Base-by-base conservation (phyloP, 2,329 filamentous ascomycete genomes). In the Arachnomyces sp. region DNA sequence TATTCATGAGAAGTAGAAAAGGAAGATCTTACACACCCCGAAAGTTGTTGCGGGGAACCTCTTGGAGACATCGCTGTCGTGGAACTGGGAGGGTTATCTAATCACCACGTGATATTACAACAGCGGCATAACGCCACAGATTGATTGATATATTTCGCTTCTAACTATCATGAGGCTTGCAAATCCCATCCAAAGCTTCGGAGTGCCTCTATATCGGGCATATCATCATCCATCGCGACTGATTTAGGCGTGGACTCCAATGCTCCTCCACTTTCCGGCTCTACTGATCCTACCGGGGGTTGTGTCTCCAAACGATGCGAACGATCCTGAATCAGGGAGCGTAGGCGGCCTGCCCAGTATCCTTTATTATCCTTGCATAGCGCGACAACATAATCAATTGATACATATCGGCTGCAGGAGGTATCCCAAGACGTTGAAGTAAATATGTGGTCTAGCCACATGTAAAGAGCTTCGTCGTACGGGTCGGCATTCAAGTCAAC, bases 391-490 rank as follows among this genome's bases (percentile, higher is more conserved):
- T 66, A 64, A 7, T 48, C 53, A 29, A 53, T 45, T 3, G 61
- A 57, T 11, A 62, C 49, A 38, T 43, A 44, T 12, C 51, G 42
- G 20, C 43, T 49, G 25, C 55, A 50, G 28, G 55, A 45, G 20
- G 47, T 47, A 8, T 49, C 49, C 67, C 66, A 72, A 2, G 54
- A 50, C 3, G 55, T 37, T 8, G 62, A 62, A 4, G 54, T 54
- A 17, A 73, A 48, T 7, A 76, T 57, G 49, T 74, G 70, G 7
- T 64, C 48, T 17, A 73, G 48, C 74, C 74, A 77, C 28, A 64
- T 54, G 44, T 61, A 69, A 25, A 70, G 39, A 2, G 61, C 68
- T 53, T 76, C 68, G 28, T 54, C 53, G 5, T 52, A 47, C 0
- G 61, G 52, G 44, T 65, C 53, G 17, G 46, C 34, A 18, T 56